Conservation (phyloP, 345 rosid species). For the Brassica nigra region DNA sequence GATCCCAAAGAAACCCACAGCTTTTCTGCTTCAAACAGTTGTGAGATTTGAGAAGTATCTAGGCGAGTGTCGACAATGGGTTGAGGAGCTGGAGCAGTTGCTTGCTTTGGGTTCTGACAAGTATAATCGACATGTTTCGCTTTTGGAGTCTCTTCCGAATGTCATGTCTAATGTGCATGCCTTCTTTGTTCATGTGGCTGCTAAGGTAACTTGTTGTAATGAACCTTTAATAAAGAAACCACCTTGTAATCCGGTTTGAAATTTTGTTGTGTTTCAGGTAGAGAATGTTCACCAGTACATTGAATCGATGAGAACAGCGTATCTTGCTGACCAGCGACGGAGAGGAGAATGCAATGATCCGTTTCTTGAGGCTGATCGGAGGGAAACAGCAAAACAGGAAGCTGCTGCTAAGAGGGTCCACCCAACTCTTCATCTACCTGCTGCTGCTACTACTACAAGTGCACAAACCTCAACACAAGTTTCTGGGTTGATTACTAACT, state of each 20-base stretch:
- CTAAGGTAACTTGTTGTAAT: conserved; percentile 60
- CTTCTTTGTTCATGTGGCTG: conserved; percentile 93
- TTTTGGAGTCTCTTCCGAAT: conserved; percentile 83
- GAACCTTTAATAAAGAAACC: background rate
- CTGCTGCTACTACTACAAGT: conserved; percentile 43
- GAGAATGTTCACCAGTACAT: conserved; percentile 89
- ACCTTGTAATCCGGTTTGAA: background rate
- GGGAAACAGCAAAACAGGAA: conserved; percentile 91
- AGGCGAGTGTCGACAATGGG: conserved; percentile 79
- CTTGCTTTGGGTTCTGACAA: conserved; percentile 70
- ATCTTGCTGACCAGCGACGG: conserved; percentile 84
- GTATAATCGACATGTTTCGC: conserved; percentile 55
- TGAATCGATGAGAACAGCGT: conserved; percentile 83
- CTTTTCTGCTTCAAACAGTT: conserved; percentile 75
- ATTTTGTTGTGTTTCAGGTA: conserved; percentile 47
- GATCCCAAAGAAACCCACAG: conserved; percentile 88
- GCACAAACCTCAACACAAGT: conserved; percentile 74
- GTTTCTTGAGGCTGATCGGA: conserved; percentile 94
- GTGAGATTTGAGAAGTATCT: conserved; percentile 86
- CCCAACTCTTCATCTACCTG: conserved; percentile 90
- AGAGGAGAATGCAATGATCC: conserved; percentile 84
- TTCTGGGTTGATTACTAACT: conserved; percentile 60
- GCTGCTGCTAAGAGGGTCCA: conserved; percentile 96
- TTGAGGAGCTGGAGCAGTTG: conserved; percentile 91
- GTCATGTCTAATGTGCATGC: conserved; percentile 89